A percentile compares a stretch with the other conserved stretches of the same genome.
These are phyloP conservation scores for Paramecium sonneborni DNA, from an alignment of 73 alveolate genomes.

Conservation along the genomic window DNA sequence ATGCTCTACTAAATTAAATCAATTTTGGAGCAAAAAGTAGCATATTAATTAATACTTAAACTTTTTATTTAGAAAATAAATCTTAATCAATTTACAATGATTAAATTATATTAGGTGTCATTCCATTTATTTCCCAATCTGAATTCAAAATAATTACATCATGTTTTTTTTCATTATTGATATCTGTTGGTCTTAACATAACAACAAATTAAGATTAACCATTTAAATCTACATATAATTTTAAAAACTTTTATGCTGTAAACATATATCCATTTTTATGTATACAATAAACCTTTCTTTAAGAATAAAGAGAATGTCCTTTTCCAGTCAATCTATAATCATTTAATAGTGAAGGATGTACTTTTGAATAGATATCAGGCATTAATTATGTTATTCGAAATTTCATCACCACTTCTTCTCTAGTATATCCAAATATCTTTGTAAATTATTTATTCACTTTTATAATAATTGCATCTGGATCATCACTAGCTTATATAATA, in stretches of 20 bases:
- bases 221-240: conserved; percentile 40
- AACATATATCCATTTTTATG: conserved; percentile 52
- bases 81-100: conserved; percentile 14
- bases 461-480: conserved; percentile 38
- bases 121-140: conserved; percentile 66
- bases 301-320: conserved; percentile 42
- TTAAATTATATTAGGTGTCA: conserved; percentile 41
- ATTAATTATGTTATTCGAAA: conserved; percentile 29
- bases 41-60: background rate
- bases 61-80: background rate
- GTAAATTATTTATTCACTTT: conserved; percentile 57
- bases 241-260: conserved; percentile 61
- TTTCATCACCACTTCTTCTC: conserved; percentile 16
- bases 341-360: conserved; percentile 48
- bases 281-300: conserved; percentile 59
- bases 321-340: conserved; percentile 57
- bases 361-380: conserved; percentile 52
- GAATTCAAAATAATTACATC: conserved; percentile 34
- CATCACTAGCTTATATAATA: conserved; percentile 56
- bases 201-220: conserved; percentile 53
- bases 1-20: conserved; percentile 9
- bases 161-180: conserved; percentile 42
- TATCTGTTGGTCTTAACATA: conserved; percentile 49
- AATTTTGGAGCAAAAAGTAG: conserved; percentile 31
- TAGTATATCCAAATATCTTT: conserved; percentile 42